These are phyloP conservation scores for Eurotiales sp. DNA, from an alignment of 2,329 filamentous ascomycete species.

Conservation along the genomic window DNA sequence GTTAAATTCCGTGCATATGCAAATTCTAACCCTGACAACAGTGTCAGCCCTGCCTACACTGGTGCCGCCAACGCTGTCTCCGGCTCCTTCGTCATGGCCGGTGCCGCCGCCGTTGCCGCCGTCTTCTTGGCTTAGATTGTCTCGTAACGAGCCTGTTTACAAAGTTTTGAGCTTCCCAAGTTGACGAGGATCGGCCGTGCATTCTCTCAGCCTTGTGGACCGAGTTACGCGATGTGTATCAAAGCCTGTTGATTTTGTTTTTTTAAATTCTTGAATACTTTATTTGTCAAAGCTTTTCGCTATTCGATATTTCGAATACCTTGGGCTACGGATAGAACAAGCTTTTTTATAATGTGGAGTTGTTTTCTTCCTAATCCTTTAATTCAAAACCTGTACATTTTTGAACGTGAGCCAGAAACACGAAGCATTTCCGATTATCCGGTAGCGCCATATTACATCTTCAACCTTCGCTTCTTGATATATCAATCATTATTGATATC, in stretches of 20 bases:
- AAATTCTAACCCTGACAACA: slow-evolving; percentile 4
- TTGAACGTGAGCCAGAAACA: background rate
- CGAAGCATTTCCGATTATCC: background rate
- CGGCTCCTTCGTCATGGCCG: slow-evolving; percentile 29
- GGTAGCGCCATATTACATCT: background rate
- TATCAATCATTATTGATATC: background rate
- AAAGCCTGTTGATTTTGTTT: background rate
- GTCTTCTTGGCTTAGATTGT: slow-evolving; percentile 32
- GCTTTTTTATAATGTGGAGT: background rate
- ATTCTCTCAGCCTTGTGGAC: background rate
- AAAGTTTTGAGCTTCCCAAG: background rate
- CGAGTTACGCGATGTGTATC: slow-evolving; percentile 4
- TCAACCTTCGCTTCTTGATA: background rate
- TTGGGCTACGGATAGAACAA: background rate
- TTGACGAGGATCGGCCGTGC: background rate
- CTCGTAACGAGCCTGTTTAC: slow-evolving; percentile 19
- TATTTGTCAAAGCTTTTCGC: background rate
- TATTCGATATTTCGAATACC: background rate
- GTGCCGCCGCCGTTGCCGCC: slow-evolving; percentile 28
- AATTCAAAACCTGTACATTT: background rate
- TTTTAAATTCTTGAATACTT: no score
- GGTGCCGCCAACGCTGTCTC: slow-evolving; percentile 27
- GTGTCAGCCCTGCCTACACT: slow-evolving; percentile 24
- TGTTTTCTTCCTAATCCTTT: background rate
- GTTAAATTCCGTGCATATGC: background rate